Evolutionary conservation across 2,329 filamentous ascomycete genomes (phyloP), one percentile per base, ranked within the genome.

Genomic region (Tolypocladium guangdongense): DNA sequence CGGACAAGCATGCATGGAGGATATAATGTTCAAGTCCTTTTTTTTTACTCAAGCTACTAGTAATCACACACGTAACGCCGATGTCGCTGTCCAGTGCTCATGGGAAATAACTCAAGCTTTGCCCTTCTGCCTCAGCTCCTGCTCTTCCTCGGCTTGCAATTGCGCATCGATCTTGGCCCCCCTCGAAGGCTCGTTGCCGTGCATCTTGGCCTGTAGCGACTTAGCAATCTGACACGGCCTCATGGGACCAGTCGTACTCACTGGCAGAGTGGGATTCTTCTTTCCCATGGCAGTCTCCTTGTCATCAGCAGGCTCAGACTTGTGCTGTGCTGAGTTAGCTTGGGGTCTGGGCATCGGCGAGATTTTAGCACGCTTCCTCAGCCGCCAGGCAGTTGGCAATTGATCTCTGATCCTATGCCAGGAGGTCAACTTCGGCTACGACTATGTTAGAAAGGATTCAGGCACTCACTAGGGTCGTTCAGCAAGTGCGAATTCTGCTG

Each of bases 161-260:
- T 87, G 66, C 54, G 86, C 80, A 66, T 90, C 87, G 54, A 89
- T 77, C 75, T 86, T 80, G 27, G 86, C 87, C 20, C 87, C 86
- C 63, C 75, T 81, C 22, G 82, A 86, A 2, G 86, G 87, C 71
- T 89, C 77, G 65, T 90, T 90, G 56, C 86, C 86, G 64, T 90
- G 86, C 58, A 76, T 64, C 60, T 71, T 78, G 53, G 86, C 86
- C 81, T 79, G 45, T 11, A 30, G 36, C 52, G 55, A 53, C 50
- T 58, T 27, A 56, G 49, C 7, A 48, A 36, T 30, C 4, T 3
- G 35, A 27, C 7, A 7, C 24, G 2, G 30, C n/a, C 2, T 10
- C 2, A 4, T 10, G 7, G 8, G 16, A 24, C 16, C 22, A 14
- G 12, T 32, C 3, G 32, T 12, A 63, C 77, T 54, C 71, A 81